Evolutionary conservation across 768 basidiomycete species (phyloP), one percentile per base, ranked within the genome.

Genomic region (Boletus reticuloceps): DNA sequence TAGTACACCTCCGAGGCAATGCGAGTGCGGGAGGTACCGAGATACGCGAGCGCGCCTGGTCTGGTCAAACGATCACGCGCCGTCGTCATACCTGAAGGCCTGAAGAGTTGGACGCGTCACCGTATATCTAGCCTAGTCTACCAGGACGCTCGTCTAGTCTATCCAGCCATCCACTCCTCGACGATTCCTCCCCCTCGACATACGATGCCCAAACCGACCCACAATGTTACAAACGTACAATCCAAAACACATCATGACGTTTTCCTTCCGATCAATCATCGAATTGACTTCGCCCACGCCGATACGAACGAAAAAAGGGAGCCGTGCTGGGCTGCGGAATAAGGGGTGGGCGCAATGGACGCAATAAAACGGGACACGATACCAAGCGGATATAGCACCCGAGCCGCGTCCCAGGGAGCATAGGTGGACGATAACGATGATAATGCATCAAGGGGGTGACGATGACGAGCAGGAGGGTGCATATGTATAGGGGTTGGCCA

Each of bases 251-350:
- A 36, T 36, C 44, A 38, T 38, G 46, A 40, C 32, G 25, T 25
- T 39, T 27, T 58, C 50, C 40, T 50, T 45, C 45, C 41, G 22
- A 41, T 47, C 47, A n/a, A 46, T 58, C 46, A 58, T 64, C 59
- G 36, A 25, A 32, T 46, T 6, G 17, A 25, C 19, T 45, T 45
- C 43, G 44, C 17, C 40, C 43, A 43, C 6, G 53, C 47, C 22
- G 32, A 46, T 36, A 34, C 27, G 50, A 47, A 45, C 14, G 14
- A 14, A 34, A 45, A 29, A 20, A 13, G 34, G 20, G 39, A 37
- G 16, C 14, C 6, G 29, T n/a, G 20, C 45, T 59, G 29, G 56
- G 48, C 6, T 40, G 32, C 9, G 27, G 22, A 38, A 19, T 34
- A 19, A n/a, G 13, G 31, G 34, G 49, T 22, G 36, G 46, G 31